These are phyloP conservation scores for Rhododendron molle DNA, from an alignment of 148 eudicot genomes.

Conservation along the genomic window DNA sequence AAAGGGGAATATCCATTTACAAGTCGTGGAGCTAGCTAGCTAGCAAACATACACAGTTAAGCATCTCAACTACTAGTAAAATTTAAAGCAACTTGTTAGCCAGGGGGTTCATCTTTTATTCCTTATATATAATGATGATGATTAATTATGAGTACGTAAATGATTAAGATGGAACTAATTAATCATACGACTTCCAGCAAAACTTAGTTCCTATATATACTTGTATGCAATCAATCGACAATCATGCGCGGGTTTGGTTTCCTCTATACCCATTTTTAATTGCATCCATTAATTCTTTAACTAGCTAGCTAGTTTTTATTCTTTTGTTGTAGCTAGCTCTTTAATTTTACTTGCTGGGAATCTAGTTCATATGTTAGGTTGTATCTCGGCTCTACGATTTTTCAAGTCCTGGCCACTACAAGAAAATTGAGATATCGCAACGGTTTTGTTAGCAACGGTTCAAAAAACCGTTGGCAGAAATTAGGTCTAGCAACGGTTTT, in stretches of 20 bases:
- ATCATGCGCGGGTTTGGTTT: background rate
- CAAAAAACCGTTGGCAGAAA: too few relatives aligned
- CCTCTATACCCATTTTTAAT: background rate
- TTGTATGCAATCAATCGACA: background rate
- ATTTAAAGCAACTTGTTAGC: background rate
- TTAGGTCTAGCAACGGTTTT: too few relatives aligned
- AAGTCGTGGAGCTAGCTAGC: background rate
- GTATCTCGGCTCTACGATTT: too few relatives aligned
- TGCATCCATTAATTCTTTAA: too few relatives aligned
- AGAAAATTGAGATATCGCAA: too few relatives aligned
- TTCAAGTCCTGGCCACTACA: too few relatives aligned
- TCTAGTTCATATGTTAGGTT: background rate
- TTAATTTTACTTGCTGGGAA: too few relatives aligned
- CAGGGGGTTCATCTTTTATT: background rate
- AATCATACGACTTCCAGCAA: conserved; percentile 15
- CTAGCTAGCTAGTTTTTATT: too few relatives aligned
- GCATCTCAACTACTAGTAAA: background rate
- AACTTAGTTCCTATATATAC: conserved; percentile 29
- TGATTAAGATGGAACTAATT: background rate
- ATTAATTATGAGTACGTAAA: background rate
- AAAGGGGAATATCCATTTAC: background rate
- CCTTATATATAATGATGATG: background rate
- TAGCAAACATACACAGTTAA: background rate
- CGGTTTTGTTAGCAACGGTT: too few relatives aligned
- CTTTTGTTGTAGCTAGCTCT: too few relatives aligned